These are phyloP conservation scores for Alternaria panax DNA, from an alignment of 2,329 filamentous ascomycete genomes.

Conservation along the genomic window DNA sequence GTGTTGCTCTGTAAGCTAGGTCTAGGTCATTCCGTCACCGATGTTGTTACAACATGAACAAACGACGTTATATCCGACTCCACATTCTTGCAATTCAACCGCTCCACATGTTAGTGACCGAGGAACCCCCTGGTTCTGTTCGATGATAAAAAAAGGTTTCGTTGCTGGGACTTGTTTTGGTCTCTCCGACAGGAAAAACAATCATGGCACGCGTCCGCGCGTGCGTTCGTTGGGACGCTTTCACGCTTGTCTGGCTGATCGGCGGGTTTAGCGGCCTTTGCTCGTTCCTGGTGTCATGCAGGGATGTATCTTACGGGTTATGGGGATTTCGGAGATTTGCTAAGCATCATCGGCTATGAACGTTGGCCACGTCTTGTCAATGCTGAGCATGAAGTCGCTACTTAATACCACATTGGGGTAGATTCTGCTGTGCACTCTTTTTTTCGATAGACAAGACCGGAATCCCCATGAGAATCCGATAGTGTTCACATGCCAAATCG, in stretches of 20 bases:
- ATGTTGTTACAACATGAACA: not conserved
- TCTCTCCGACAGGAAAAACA: constrained; percentile 1
- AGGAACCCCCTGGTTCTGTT: not conserved
- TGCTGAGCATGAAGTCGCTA: not conserved
- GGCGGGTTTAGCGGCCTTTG: not conserved
- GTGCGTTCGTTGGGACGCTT: not conserved
- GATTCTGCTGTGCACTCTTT: not conserved
- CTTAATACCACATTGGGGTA: not conserved
- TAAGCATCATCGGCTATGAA: not conserved
- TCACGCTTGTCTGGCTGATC: not conserved
- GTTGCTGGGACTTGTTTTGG: constrained; percentile 4
- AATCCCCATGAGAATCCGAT: not conserved
- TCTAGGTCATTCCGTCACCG: constrained; percentile 2
- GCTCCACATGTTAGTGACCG: not conserved
- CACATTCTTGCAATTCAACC: not conserved
- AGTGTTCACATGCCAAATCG: not conserved
- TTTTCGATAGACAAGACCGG: not conserved
- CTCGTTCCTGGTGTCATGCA: not conserved
- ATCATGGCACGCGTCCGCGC: constrained; percentile 2
- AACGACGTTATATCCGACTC: not conserved
- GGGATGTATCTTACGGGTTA: not conserved
- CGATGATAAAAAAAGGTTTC: not conserved
- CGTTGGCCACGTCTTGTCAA: not conserved
- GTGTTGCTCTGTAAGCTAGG: constrained; percentile 1
- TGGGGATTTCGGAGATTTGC: not conserved